Base-by-base conservation (phyloP, 1,284 basidiomycete genomes). In the Malassezia caprae region DNA sequence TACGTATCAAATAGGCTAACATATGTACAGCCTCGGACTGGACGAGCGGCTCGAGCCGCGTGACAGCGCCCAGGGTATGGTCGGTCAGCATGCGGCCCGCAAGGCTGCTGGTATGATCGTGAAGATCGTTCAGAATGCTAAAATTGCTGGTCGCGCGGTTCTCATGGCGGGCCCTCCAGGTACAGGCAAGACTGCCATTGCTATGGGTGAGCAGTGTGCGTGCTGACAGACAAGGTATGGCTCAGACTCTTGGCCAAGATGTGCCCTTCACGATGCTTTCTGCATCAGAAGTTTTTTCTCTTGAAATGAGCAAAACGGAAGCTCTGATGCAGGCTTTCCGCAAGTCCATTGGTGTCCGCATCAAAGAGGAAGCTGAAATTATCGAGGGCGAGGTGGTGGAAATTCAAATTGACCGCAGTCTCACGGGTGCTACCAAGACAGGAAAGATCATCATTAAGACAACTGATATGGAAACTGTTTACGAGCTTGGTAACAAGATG, bases 391-490 rank as follows among this genome's bases (percentile, higher is more conserved):
- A 98, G 76, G 90, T 98, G 1, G 90, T 98, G 10, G 93, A 99
- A 77, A 91, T 98, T 65, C 90, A 96, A 76, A 93, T 98, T 65
- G 91, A 98, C 79, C 81, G 93, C 43, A 93, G 89, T 77, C 79
- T 98, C 48, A 96, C 93, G 42, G 94, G 94, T 28, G 90, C 91
- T 0, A 96, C 91, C 13, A 98, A 96, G 79, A 96, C 93, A 0
- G 93, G 94, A 7, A 93, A 96, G 75, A 77, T 98, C 57, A 96
- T 93, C 0, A 87, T 98, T 72, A 98, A 98, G 78, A 96, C 90
- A 10, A 96, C 91, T 4, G 93, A 98, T 76, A 98, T 98, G 93
- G 93, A 98, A 79, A 98, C 93, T 13, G 88, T 98, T 39, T 98
- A 98, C 75, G 94, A 98, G 77, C 82, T 98, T 17, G 94, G 94